Base-by-base conservation (phyloP, 2,329 filamentous ascomycete species). In the Penicillium decumbens region DNA sequence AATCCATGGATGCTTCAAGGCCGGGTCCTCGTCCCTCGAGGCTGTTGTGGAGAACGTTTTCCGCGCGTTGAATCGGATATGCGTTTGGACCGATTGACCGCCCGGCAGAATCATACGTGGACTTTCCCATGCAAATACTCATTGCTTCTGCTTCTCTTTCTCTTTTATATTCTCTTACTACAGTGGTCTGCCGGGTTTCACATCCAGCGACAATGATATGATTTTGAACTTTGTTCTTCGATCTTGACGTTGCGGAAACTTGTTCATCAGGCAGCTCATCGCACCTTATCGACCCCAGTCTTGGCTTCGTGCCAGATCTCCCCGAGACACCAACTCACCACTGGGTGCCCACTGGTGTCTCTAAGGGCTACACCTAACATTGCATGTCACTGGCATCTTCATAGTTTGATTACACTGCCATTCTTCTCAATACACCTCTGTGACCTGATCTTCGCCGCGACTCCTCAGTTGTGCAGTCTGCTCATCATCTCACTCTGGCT, bases 1-100 rank as follows among this genome's bases (percentile, higher is more conserved):
- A 67, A 55, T 62, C 58, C 62, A 65, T 64, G 50, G 20, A 57
- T 48, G 44, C 47, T 57, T 37, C 33, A 7, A 37, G 33, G 18
- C 33, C 18, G 15, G 12, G 33, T 37, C 9, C 27, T 28, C 7
- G 33, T 20, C 15, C 53, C 43, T 37, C 32, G 15, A 47, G 37
- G 53, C 43, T 42, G 23, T 45, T 20, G 38, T 10, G 35, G 41
- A 49, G 54, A 56, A 47, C 51, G 45, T 42, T 48, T 59, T 60
- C 54, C 46, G n/a, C 32, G 13, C 29, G 29, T 48, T 37, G 28
- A 50, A 45, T 41, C 47, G 40, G 45, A 35, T 37, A 48, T 35
- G 28, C 28, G 25, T 28, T 42, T 42, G 27, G 32, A 6, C 49
- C 50, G 43, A 23, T 32, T 39, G 41, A 59, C 57, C 57, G 57